Conservation (phyloP, 148 eudicot genomes). For the Euryodendron excelsum region DNA sequence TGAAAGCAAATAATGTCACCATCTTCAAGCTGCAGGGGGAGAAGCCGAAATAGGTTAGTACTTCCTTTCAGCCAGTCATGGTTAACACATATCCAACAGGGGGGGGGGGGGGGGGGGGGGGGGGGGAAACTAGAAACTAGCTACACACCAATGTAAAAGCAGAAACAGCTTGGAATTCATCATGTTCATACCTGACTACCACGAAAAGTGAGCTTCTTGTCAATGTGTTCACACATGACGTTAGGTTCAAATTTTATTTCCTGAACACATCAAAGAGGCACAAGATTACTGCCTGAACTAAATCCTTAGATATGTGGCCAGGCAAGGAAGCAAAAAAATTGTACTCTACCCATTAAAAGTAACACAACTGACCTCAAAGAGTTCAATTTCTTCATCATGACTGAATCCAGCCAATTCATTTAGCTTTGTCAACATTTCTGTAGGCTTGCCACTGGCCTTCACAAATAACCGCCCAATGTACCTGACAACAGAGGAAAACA, state of each 20-base stretch:
- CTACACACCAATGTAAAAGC: background rate
- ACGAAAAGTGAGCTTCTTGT: slow-evolving; percentile 59
- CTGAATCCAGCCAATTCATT: slow-evolving; percentile 83
- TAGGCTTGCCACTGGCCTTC: slow-evolving; percentile 63
- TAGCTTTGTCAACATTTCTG: slow-evolving; percentile 61
- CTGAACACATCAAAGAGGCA: slow-evolving; percentile 36
- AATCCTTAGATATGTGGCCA: slow-evolving; percentile 6
- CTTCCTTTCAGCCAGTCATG: background rate
- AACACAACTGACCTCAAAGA: slow-evolving; percentile 62
- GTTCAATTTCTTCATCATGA: slow-evolving; percentile 78
- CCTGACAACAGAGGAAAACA: slow-evolving; percentile 36
- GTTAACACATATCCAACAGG: background rate
- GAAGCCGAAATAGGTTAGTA: background rate
- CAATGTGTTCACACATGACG: slow-evolving; percentile 94
- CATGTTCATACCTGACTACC: slow-evolving; percentile 59
- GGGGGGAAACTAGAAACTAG: background rate
- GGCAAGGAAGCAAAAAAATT: background rate
- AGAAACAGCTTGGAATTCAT: background rate
- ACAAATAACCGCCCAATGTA: slow-evolving; percentile 84
- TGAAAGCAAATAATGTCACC: slow-evolving; percentile 98
- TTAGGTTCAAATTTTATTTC: slow-evolving; percentile 91
- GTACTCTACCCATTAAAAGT: slow-evolving; percentile 1
- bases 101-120: no score
- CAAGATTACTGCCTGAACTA: background rate
- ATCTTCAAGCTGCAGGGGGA: slow-evolving; percentile 70